Conservation (phyloP, 2,329 filamentous ascomycete genomes). For the Monosporascus sp. region DNA sequence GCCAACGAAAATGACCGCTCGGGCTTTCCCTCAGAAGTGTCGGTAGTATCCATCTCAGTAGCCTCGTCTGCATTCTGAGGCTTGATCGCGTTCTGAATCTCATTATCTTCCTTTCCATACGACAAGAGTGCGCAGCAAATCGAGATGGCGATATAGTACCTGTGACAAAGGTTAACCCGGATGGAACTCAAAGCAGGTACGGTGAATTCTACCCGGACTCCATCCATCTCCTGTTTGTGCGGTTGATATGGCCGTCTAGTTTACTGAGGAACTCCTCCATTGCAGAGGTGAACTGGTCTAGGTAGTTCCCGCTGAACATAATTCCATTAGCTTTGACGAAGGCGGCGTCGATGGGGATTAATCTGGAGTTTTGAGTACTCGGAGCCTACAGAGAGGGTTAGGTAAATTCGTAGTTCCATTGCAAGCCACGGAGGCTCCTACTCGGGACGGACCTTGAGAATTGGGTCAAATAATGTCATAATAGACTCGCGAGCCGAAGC, state of each 20-base stretch:
- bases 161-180: conserved; percentile 24
- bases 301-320: conserved; percentile 49
- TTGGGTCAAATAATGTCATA: conserved; percentile 60
- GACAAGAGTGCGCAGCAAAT: conserved; percentile 48
- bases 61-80: conserved; percentile 23
- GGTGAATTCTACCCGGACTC: conserved; percentile 31
- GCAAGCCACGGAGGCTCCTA: too few relatives aligned
- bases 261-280: conserved; percentile 44
- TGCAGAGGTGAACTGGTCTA: conserved; percentile 40
- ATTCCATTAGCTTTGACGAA: conserved; percentile 62
- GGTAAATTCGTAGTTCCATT: too few relatives aligned
- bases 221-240: conserved; percentile 45
- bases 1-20: conserved; percentile 16
- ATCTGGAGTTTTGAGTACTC: conserved; percentile 26
- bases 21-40: conserved; percentile 5
- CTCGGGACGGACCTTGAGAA: conserved; percentile 30
- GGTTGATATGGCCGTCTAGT: conserved; percentile 53
- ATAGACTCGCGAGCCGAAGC: conserved; percentile 63
- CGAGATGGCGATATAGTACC: conserved; percentile 50
- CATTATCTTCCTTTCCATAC: conserved; percentile 46
- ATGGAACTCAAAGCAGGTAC: neutral
- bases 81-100: conserved; percentile 36
- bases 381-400: neutral
- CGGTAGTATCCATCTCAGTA: conserved; percentile 17
- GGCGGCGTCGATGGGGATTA: conserved; percentile 45